Evolutionary conservation across 306 rosid species (phyloP).

Genomic region (Notholithocarpus densiflorus): DNA sequence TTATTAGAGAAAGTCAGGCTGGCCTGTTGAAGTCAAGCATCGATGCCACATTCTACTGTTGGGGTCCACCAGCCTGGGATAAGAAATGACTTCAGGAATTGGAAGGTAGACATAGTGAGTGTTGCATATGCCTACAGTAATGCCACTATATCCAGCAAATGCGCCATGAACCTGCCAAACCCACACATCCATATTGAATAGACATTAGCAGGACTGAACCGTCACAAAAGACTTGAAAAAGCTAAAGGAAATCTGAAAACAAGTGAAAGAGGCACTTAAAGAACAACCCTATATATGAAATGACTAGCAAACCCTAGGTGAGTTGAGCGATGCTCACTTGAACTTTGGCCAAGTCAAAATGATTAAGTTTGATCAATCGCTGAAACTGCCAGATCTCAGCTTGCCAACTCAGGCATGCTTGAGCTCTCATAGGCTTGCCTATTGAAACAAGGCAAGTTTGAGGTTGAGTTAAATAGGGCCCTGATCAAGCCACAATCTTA

Average conservation of each 20-base stretch:
- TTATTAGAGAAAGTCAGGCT: conserved; percentile 76
- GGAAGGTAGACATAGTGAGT: conserved; percentile 96
- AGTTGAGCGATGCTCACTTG: not conserved
- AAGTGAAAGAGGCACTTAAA: not conserved
- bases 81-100: conserved; percentile 87
- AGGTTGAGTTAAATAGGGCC: not conserved
- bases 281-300: not conserved
- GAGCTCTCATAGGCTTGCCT: not conserved
- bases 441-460: not conserved
- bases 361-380: not conserved
- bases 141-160: conserved; percentile 96
- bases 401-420: not conserved
- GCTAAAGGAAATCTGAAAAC: not conserved
- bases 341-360: not conserved
- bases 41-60: conserved; percentile 99
- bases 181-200: conserved; percentile 10
- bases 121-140: conserved; percentile 89
- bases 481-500: not conserved
- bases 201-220: not conserved
- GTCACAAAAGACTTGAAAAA: not conserved
- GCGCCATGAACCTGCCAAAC: conserved; percentile 92
- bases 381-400: not conserved
- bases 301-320: not conserved
- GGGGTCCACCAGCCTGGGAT: conserved; percentile 77
- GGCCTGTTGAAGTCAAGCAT: conserved; percentile 96